A percentile compares a stretch with the other conserved stretches of the same genome.
Evolutionary conservation across 768 basidiomycete genomes (phyloP).

Genomic region (Sporobolomyces phaffii): DNA sequence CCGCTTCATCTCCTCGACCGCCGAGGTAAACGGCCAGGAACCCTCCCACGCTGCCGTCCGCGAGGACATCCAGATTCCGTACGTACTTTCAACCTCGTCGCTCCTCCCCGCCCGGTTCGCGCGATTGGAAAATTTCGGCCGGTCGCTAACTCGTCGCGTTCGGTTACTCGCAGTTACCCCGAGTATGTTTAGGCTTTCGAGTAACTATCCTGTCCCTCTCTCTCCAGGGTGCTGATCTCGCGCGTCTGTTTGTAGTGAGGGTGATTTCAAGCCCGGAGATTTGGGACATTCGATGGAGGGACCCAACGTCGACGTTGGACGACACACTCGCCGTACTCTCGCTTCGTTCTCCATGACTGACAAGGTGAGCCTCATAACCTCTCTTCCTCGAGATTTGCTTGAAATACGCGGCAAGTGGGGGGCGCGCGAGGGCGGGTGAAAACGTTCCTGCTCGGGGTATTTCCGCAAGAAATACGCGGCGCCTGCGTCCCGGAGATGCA

Average conservation of each 20-base stretch:
- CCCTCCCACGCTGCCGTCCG: constrained; percentile 43
- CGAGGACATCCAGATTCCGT: constrained; percentile 39
- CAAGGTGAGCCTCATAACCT: constrained; percentile 58
- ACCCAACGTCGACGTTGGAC: constrained; percentile 42
- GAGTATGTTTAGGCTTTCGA: constrained; percentile 5
- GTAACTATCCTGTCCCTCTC: no score
- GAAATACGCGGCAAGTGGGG: not conserved
- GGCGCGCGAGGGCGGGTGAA: no score
- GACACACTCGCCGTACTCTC: constrained; percentile 53
- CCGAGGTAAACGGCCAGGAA: constrained; percentile 39
- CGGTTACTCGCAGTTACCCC: constrained; percentile 18
- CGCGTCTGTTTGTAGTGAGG: no score
- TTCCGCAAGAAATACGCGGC: not conserved
- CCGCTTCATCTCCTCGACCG: constrained; percentile 13
- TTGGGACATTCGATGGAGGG: constrained; percentile 45
- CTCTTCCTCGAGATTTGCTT: not conserved
- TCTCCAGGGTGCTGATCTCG: no score
- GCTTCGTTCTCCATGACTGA: constrained; percentile 70
- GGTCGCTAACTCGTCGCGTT: not conserved
- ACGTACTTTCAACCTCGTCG: constrained; percentile 10
- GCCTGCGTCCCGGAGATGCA: no score
- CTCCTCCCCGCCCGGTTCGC: no score
- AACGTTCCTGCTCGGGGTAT: not conserved
- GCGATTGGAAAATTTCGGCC: not conserved
- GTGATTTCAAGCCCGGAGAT: constrained; percentile 33